Base-by-base conservation (phyloP, 225 moss, liverwort and hornwort genomes). In the Lunularia cruciata region DNA sequence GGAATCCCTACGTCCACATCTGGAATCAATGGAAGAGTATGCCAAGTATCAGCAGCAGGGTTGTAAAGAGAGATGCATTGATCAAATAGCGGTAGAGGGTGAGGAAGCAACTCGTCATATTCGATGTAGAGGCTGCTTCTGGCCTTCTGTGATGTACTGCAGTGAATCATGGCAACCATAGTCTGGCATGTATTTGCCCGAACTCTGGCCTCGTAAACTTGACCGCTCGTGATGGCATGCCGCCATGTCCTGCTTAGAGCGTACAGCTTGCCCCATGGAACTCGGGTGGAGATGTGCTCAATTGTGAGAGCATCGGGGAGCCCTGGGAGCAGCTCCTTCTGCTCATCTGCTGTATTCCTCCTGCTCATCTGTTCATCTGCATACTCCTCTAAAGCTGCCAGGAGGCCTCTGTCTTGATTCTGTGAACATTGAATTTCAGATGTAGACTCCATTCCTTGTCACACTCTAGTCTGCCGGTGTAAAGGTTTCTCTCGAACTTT, bases 151-250 rank as follows among this genome's bases (percentile, higher is more conserved):
- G 37, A 48, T 14, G 69, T 27, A 16, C 73, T 52, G 69, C 69
- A 69, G 51, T 79, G 79, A 69, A 71, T 74, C 74, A 74, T 73
- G 48, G 74, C 79, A 19, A 78, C 73, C 32, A 69, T 47, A n/a
- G 48, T 35, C 30, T 69, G 70, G 47, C 57, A 8, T 32, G 79
- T 54, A 5, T 58, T 51, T 6, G 79, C 58, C 11, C 74, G 65
- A 43, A 74, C 59, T 52, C 79, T 70, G 19, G 79, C 70, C 32
- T 71, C 74, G 49, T 74, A 65, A n/a, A 79, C 74, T 13, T 57
- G 64, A 11, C 79, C 74, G 53, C 66, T 70, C 8, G 57, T 58
- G 53, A 79, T 65, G 42, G 73, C 73, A 16, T 47, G 57, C 5
- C 74, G 74, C 79, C 79, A 79, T 18, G 57, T 66, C 49, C 53